Evolutionary conservation across 2,329 filamentous ascomycete genomes (phyloP).

Genomic region (Ophiostoma triangulosporum): DNA sequence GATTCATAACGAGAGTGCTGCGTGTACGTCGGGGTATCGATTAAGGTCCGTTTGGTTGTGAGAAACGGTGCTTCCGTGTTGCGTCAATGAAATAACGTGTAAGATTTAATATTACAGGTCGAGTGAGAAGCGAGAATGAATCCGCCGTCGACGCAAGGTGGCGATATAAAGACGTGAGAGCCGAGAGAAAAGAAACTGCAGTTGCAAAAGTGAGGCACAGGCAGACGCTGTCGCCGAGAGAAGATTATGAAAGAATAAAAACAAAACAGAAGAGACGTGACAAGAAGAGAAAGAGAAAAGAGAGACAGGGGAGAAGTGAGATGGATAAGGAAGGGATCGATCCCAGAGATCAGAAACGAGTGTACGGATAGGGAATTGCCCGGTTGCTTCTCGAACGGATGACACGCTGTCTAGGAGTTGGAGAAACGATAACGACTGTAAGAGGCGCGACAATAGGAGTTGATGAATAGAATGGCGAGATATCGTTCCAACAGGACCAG

Average conservation of each 20-base stretch:
- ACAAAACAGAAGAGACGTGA: neutral
- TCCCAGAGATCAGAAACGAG: neutral
- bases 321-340: neutral
- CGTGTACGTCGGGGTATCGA: neutral
- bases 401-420: neutral
- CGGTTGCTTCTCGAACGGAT: neutral
- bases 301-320: neutral
- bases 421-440: neutral
- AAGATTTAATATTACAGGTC: neutral
- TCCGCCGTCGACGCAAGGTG: neutral
- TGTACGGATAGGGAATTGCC: neutral
- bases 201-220: neutral
- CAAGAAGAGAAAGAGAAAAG: neutral
- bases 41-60: neutral
- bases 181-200: neutral
- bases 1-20: neutral
- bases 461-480: neutral
- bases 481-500: neutral
- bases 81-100: neutral
- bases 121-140: neutral
- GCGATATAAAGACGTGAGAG: neutral
- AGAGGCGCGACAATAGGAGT: neutral
- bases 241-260: neutral
- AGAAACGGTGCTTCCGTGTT: neutral
- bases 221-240: neutral